Evolutionary conservation across 768 basidiomycete genomes (phyloP), one percentile per base, ranked within the genome.

Genomic region (Solioccasus polychromus): DNA sequence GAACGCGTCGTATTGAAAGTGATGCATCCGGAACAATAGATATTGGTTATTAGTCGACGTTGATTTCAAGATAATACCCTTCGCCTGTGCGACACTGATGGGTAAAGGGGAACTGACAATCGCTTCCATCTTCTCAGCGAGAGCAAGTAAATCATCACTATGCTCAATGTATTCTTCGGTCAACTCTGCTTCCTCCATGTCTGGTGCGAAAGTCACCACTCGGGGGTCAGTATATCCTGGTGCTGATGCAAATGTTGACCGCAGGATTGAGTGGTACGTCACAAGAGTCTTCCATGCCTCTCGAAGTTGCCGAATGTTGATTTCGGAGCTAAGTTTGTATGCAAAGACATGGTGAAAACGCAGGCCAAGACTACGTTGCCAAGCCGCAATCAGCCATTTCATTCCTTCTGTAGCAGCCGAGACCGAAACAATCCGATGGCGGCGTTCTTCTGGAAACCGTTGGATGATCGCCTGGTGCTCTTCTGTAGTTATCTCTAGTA

Each of bases 1-100:
- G 71, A 72, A 70, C 7, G 73, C 75, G 39, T 76, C 75, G 51
- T 76, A 77, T 57, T 75, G 75, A 59, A 74, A 73, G 54, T 76
- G 75, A 45, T 76, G 73, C 25, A 76, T 59, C n/a, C 60, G 57
- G n/a, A 68, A 40, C 8, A 68, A 38, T 5, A 68, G 44, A 35
- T 59, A 66, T n/a, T 39, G 46, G 8, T 32, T 35, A 22, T 34
- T 36, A 0, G 40, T 37, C 8, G 44, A 52, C 22, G 37, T 46
- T 20, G 28, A 51, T 22, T 25, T 47, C 7, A 67, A 20, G 22
- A 63, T 50, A 19, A 55, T 24, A 8, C 57, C 63, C 20, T 47
- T 54, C 2, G 58, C 46, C 35, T 64, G 55, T 15, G 61, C 56
- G 10, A 35, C 45, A 22, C 44, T 40, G 10, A 54, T 37, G 7